Evolutionary conservation across 768 basidiomycete species (phyloP).

Genomic region (Leucocoprinus birnbaumii): DNA sequence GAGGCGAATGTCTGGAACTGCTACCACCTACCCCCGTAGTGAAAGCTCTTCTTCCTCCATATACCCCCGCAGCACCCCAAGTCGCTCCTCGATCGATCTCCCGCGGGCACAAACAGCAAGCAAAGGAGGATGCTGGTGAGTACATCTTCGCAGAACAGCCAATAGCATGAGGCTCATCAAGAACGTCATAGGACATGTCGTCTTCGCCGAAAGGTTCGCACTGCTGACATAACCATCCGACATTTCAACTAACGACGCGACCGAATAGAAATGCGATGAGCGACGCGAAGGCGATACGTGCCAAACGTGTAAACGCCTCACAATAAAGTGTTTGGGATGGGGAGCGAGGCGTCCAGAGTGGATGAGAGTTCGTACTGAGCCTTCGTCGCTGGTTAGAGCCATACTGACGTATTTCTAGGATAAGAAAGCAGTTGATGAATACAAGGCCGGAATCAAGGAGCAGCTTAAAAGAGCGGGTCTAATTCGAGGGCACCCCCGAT

Average conservation of each 20-base stretch:
- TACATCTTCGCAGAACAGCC: slow-evolving; percentile 15
- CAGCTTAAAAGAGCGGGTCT: slow-evolving; percentile 75
- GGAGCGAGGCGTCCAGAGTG: slow-evolving; percentile 83
- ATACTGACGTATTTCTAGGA: slow-evolving; percentile 44
- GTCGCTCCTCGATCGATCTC: slow-evolving; percentile 43
- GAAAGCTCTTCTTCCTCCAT: slow-evolving; percentile 49
- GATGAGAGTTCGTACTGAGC: slow-evolving; percentile 61
- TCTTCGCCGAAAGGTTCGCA: slow-evolving; percentile 71
- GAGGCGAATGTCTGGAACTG: slow-evolving; percentile 45
- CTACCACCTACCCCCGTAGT: slow-evolving; percentile 41
- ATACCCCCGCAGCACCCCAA: slow-evolving; percentile 43
- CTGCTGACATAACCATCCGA: slow-evolving; percentile 13
- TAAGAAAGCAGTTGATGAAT: slow-evolving; percentile 76
- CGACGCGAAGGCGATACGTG: slow-evolving; percentile 79
- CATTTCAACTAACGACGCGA: slow-evolving; percentile 10
- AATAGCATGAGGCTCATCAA: slow-evolving; percentile 12
- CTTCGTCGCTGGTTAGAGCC: slow-evolving; percentile 10
- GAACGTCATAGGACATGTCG: slow-evolving; percentile 68
- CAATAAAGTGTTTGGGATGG: slow-evolving; percentile 84
- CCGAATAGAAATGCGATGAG: slow-evolving; percentile 81
- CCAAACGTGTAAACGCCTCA: slow-evolving; percentile 75
- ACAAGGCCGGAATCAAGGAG: slow-evolving; percentile 83
- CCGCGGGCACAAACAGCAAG: slow-evolving; percentile 52
- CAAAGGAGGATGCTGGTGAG: slow-evolving; percentile 81
- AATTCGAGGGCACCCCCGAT: slow-evolving; percentile 79